Evolutionary conservation across 2,329 filamentous ascomycete genomes (phyloP).

Genomic region (Pleurostoma richardsiae): DNA sequence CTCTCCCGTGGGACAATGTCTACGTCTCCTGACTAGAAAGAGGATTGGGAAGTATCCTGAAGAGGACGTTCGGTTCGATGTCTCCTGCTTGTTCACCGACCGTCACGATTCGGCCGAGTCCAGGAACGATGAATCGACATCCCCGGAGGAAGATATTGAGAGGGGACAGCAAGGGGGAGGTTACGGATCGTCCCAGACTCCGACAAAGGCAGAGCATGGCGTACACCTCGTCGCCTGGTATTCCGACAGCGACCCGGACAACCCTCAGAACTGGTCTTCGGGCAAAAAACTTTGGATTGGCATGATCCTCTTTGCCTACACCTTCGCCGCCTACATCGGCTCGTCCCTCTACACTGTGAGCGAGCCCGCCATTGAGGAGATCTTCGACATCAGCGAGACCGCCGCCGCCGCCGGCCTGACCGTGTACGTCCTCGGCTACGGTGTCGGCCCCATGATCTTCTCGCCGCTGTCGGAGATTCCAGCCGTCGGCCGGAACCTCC

Average conservation of each 20-base stretch:
- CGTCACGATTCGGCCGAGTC: no score
- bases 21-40: no score
- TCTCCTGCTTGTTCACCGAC: no score
- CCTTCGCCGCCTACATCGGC: conserved; percentile 44
- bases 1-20: no score
- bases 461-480: conserved; percentile 44
- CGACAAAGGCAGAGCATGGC: no score
- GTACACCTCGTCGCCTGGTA: background rate
- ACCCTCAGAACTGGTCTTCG: conserved; percentile 39
- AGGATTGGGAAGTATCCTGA: no score
- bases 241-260: conserved; percentile 18
- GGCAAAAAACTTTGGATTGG: conserved; percentile 37
- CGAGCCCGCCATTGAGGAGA: conserved; percentile 26
- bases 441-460: conserved; percentile 37
- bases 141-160: no score
- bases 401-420: conserved; percentile 42
- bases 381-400: conserved; percentile 37
- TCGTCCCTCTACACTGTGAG: conserved; percentile 46
- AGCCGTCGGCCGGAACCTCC: conserved; percentile 38
- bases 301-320: conserved; percentile 40
- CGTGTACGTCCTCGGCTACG: conserved; percentile 44
- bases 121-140: no score
- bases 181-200: no score
- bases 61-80: no score
- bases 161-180: no score